Evolutionary conservation across 768 basidiomycete species (phyloP).

Genomic region (Calvatia gigantea): DNA sequence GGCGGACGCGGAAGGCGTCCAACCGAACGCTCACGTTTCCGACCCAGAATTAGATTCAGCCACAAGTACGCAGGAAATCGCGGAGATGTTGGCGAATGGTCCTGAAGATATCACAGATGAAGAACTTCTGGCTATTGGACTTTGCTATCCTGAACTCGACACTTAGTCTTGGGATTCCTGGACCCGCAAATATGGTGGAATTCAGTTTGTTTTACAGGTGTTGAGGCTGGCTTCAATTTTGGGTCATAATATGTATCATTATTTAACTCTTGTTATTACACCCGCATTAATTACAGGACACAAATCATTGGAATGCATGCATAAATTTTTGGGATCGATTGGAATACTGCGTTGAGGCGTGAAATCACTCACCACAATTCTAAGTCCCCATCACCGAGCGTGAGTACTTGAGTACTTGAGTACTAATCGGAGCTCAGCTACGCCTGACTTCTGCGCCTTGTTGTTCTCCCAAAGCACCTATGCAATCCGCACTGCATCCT

Average conservation of each 20-base stretch:
- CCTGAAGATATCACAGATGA: constrained; percentile 5
- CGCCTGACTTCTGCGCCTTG: background rate
- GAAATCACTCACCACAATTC: no score
- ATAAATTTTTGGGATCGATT: no score
- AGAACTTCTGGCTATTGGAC: constrained; percentile 2
- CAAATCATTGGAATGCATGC: background rate
- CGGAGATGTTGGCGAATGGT: constrained; percentile 1
- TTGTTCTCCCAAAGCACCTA: background rate
- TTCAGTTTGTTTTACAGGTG: no score
- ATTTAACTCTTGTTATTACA: background rate
- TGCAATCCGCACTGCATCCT: background rate
- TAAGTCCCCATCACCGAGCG: background rate
- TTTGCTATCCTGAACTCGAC: background rate
- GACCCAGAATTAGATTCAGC: background rate
- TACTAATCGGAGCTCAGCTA: background rate
- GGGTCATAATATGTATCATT: background rate
- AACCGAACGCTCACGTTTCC: background rate
- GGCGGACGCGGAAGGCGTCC: background rate
- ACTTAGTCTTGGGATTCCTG: background rate
- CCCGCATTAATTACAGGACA: background rate
- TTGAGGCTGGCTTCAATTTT: no score
- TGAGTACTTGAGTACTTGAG: background rate
- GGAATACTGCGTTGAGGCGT: no score
- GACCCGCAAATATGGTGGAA: no score
- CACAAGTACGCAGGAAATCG: constrained; percentile 1